Evolutionary conservation across 2,329 filamentous ascomycete species (phyloP).

Genomic region (Cytospora schulzeri): DNA sequence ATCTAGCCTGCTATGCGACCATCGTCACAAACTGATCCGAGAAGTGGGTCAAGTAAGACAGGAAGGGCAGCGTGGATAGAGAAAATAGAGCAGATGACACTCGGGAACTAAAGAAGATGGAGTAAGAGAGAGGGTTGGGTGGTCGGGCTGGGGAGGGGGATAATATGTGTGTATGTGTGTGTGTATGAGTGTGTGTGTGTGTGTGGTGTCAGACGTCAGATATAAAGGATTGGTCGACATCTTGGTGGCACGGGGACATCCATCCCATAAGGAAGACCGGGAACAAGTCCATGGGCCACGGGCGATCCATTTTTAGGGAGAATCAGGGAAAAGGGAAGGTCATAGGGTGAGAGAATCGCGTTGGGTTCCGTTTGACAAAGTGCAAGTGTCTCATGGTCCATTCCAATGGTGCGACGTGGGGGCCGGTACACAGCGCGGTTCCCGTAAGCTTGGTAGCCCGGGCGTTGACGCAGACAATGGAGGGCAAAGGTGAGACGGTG

Average conservation of each 20-base stretch:
- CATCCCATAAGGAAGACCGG: conserved; percentile 10
- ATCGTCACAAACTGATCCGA: conserved; percentile 2
- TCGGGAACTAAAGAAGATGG: not conserved
- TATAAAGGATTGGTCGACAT: conserved; percentile 17
- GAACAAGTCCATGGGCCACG: conserved; percentile 10
- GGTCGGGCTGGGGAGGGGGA: conserved; percentile 12
- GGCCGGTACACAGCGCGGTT: not conserved
- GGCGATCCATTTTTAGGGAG: conserved; percentile 3
- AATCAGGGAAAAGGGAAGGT: conserved; percentile 8
- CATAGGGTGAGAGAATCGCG: conserved; percentile 1
- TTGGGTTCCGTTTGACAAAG: conserved; percentile 19
- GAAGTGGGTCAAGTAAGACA: conserved; percentile 7
- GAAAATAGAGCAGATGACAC: not conserved
- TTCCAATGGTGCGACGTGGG: conserved; percentile 23
- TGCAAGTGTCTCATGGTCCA: conserved; percentile 26
- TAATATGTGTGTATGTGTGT: too few relatives aligned
- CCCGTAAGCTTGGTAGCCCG: conserved; percentile 10
- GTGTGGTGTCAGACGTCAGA: conserved; percentile 1
- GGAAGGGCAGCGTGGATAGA: not conserved
- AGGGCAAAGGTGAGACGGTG: conserved; percentile 27
- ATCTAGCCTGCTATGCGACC: conserved; percentile 12
- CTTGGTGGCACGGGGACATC: conserved; percentile 17
- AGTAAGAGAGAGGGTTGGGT: not conserved
- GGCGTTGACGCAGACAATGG: conserved; percentile 23
- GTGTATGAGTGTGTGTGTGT: too few relatives aligned